Evolutionary conservation across 805 yeast species (phyloP).

Genomic region (Zygosaccharomyces lentus): DNA sequence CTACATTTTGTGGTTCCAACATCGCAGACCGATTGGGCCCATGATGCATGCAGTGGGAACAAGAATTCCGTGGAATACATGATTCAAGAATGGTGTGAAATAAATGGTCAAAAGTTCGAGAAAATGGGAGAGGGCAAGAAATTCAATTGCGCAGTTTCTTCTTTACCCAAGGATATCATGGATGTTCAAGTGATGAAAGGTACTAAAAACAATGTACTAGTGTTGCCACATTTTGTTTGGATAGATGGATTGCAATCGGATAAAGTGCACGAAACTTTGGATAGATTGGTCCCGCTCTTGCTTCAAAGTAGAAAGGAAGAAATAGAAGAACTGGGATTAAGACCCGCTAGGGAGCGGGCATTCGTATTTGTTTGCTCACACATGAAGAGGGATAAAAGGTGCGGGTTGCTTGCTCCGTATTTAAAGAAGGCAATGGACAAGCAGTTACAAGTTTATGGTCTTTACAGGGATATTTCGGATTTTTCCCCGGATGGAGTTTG

Average conservation of each 20-base stretch:
- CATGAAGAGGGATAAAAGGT: conserved; percentile 82
- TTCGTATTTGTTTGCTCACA: conserved; percentile 83
- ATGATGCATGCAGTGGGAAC: conserved; percentile 53
- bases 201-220: conserved; percentile 52
- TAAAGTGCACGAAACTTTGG: conserved; percentile 44
- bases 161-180: conserved; percentile 47
- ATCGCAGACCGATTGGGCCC: conserved; percentile 80
- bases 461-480: conserved; percentile 75
- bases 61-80: conserved; percentile 44
- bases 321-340: conserved; percentile 32
- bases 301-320: conserved; percentile 30
- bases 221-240: conserved; percentile 76
- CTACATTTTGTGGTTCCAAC: conserved; percentile 79
- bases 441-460: conserved; percentile 63
- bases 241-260: conserved; percentile 45
- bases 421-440: conserved; percentile 75
- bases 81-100: conserved; percentile 40
- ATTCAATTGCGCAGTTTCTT: conserved; percentile 41
- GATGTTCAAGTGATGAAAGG: conserved; percentile 42
- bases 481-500: conserved; percentile 68
- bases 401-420: conserved; percentile 92
- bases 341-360: conserved; percentile 40
- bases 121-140: conserved; percentile 31
- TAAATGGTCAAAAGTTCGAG: conserved; percentile 24
- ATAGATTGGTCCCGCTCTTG: conserved; percentile 42